Evolutionary conservation across 192 early-diverging fungal species (phyloP).

Genomic region (Mortierella hygrophila): DNA sequence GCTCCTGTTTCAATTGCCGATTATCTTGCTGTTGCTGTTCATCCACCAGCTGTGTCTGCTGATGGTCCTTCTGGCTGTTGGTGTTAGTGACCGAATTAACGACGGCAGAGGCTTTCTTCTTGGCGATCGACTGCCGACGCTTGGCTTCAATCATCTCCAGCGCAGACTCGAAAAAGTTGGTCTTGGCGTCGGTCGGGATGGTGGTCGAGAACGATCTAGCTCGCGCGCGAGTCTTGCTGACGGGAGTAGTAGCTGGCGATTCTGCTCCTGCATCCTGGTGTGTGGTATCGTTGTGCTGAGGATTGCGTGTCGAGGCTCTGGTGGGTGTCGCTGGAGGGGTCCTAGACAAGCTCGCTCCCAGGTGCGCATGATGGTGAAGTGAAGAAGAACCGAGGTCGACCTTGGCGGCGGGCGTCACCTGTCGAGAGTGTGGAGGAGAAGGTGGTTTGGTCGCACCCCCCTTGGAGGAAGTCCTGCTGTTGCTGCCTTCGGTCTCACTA

Average conservation of each 20-base stretch:
- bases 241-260: not conserved
- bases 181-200: conserved; percentile 9
- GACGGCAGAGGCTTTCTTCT: conserved; percentile 19
- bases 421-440: conserved; percentile 34
- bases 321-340: conserved; percentile 38
- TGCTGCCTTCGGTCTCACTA: not conserved
- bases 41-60: not conserved
- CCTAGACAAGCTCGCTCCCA: conserved; percentile 9
- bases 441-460: conserved; percentile 13
- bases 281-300: not conserved
- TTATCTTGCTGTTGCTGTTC: not conserved
- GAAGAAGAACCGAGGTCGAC: not conserved
- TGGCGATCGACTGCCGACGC: conserved; percentile 12
- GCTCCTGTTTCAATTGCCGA: conserved; percentile 1
- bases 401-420: conserved; percentile 16
- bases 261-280: not conserved
- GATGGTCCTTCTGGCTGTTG: not conserved
- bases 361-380: not conserved
- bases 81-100: not conserved
- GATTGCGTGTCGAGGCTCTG: not conserved
- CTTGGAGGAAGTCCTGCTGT: not conserved
- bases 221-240: conserved; percentile 9
- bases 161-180: conserved; percentile 31
- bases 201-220: conserved; percentile 20
- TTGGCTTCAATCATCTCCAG: conserved; percentile 28